Conservation (phyloP, 805 yeast species). For the Lachancea dasiensis region DNA sequence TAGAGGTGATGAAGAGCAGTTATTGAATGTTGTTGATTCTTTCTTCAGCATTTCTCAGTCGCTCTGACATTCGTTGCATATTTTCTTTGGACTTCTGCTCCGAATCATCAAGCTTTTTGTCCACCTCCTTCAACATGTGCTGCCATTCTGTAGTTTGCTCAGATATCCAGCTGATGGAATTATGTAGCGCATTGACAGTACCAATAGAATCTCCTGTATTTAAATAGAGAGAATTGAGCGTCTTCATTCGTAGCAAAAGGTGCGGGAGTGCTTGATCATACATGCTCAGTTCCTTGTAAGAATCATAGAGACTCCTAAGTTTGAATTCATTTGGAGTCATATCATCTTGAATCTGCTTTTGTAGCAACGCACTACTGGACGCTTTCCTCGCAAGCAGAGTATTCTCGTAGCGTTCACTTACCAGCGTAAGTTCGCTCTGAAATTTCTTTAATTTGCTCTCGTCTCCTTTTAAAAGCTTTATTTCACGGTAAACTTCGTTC, state of each 20-base stretch:
- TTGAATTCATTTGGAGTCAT: slow-evolving; percentile 20
- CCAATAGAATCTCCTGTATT: slow-evolving; percentile 15
- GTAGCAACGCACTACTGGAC: slow-evolving; percentile 8
- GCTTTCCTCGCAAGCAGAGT: slow-evolving; percentile 16
- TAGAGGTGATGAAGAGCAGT: not conserved
- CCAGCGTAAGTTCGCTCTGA: slow-evolving; percentile 17
- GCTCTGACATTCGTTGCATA: slow-evolving; percentile 2
- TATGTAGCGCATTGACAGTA: slow-evolving; percentile 18
- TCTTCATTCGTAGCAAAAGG: slow-evolving; percentile 23
- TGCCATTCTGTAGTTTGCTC: slow-evolving; percentile 29
- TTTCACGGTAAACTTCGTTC: slow-evolving; percentile 28
- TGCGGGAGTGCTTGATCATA: slow-evolving; percentile 24
- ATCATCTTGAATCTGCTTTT: slow-evolving; percentile 12
- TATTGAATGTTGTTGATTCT: not conserved
- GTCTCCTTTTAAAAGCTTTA: slow-evolving; percentile 22
- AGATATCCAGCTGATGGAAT: slow-evolving; percentile 16
- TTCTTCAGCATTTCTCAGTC: slow-evolving; percentile 3
- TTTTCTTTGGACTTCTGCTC: slow-evolving; percentile 12
- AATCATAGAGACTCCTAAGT: slow-evolving; percentile 23
- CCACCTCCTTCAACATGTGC: slow-evolving; percentile 15
- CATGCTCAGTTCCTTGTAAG: slow-evolving; percentile 13
- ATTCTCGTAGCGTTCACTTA: slow-evolving; percentile 27
- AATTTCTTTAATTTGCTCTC: slow-evolving; percentile 18
- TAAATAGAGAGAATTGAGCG: slow-evolving; percentile 23
- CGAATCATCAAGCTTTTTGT: slow-evolving; percentile 14